Base-by-base conservation (phyloP, 768 basidiomycete species). In the Pleurotus salmoneostramineus region DNA sequence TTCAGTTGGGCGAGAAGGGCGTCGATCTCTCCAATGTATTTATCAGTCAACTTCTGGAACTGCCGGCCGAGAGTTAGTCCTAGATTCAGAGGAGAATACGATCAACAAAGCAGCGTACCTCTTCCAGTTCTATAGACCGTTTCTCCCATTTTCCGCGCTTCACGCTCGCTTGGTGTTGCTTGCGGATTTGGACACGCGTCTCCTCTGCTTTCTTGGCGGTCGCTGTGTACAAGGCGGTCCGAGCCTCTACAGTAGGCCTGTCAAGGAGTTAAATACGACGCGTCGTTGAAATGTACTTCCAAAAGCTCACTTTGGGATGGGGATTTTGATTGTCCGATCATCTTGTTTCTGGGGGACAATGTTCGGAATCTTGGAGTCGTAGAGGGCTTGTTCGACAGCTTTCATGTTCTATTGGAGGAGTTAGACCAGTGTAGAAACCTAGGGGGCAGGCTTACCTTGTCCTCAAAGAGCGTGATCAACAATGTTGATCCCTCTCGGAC, bases 171-270 rank as follows among this genome's bases (percentile, higher is more conserved):
- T 85, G 80, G 58, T 87, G 85, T n/a, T 81, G 79, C 61, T 87
- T 86, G 44, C 92, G 86, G 15, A 93, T 77, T 60, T 90, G 89
- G 12, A 85, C 78, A 7, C 89, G 87, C 2, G 84, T 78, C 10
- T 91, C 89, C 68, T 94, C 92, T 1, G 89, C 84, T 65, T 85
- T 81, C 27, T 83, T 83, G 37, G 79, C 77, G 0, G 87, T 84
- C 7, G 72, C 73, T 0, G 77, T 73, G 52, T 82, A 80, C 10
- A 90, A 70, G 1, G 80, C 78, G 17, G 74, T 75, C 11, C 88
- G 81, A 0, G 87, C 81, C 45, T 93, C 91, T 4, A 92, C 81
- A 0, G 92, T 94, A 0, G 90, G 89, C 61, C 91, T 94, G 50
- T 5, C 48, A 52, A 35, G 36, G 6, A 61, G 21, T 40, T 34